Evolutionary conservation across 148 eudicot species (phyloP).

Genomic region (Rhododendron simsii): DNA sequence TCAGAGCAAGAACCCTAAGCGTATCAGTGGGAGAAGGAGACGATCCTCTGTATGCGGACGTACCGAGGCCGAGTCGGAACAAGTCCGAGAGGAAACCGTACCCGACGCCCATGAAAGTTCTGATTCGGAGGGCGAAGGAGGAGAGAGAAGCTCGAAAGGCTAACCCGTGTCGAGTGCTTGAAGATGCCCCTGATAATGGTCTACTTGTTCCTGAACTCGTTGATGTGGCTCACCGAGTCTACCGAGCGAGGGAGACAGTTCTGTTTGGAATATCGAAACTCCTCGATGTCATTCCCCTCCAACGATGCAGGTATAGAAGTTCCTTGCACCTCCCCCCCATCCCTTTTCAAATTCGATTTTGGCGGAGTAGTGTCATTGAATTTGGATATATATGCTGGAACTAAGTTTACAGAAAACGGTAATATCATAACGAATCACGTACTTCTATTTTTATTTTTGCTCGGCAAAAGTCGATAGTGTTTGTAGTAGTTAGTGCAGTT

Average conservation of each 20-base stretch:
- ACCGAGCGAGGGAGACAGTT: conserved; percentile 42
- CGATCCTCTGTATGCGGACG: conserved; percentile 39
- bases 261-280: conserved; percentile 46
- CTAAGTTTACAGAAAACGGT: not conserved
- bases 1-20: not conserved
- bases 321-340: too few relatives aligned
- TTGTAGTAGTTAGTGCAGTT: not conserved
- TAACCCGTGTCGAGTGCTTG: conserved; percentile 47
- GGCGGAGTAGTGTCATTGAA: not conserved
- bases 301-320: conserved; percentile 43
- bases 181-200: conserved; percentile 58
- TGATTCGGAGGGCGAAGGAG: conserved; percentile 51
- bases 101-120: conserved; percentile 52
- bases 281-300: conserved; percentile 29
- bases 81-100: conserved; percentile 60
- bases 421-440: not conserved
- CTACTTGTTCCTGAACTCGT: conserved; percentile 57
- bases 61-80: conserved; percentile 35
- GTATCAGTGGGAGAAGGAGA: conserved; percentile 22
- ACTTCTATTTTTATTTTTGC: not conserved
- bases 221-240: conserved; percentile 41
- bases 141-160: conserved; percentile 44
- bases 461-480: not conserved
- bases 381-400: not conserved
- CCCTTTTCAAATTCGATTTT: not conserved